phyloP scores from a whole-genome alignment of 805 yeast species.

The Candida quercuum region DNA sequence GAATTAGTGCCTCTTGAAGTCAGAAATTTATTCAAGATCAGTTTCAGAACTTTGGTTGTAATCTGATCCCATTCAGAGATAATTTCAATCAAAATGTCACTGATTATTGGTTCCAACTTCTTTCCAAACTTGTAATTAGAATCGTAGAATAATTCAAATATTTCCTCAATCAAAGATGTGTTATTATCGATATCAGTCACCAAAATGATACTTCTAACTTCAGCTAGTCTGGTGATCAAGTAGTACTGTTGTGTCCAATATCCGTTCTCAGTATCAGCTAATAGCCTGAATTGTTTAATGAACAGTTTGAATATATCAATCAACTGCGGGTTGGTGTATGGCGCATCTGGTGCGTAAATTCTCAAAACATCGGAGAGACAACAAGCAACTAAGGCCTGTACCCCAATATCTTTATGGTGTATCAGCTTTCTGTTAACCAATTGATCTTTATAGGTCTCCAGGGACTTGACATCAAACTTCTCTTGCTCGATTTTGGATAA shows the following conservation, averaged over 20 bases:
- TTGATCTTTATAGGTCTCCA: constrained; percentile 43
- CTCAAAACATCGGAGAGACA: constrained; percentile 72
- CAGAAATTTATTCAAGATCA: constrained; percentile 62
- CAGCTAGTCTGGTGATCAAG: constrained; percentile 62
- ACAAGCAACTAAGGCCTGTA: constrained; percentile 66
- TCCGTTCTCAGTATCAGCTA: constrained; percentile 52
- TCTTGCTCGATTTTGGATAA: constrained; percentile 61
- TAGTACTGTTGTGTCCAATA: constrained; percentile 60
- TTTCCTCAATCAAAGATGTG: constrained; percentile 42
- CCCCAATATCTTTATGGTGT: constrained; percentile 57
- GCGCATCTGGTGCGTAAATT: constrained; percentile 86
- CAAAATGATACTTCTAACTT: constrained; percentile 67
- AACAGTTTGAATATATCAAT: constrained; percentile 62
- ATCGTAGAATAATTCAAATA: constrained; percentile 62
- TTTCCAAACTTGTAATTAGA: constrained; percentile 42
- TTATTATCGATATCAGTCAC: constrained; percentile 70
- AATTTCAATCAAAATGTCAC: constrained; percentile 71
- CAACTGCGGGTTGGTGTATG: constrained; percentile 62
- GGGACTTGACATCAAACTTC: constrained; percentile 38
- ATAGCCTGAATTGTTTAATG: constrained; percentile 52
- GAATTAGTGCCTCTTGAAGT: constrained; percentile 17
- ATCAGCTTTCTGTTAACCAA: constrained; percentile 55
- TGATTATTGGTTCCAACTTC: constrained; percentile 53
- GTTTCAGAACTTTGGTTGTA: constrained; percentile 53
- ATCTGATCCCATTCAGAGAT: constrained; percentile 65